Evolutionary conservation across 176 grass and related monocot genomes (phyloP).

Genomic region (Rhipidocladum racemiflorum): DNA sequence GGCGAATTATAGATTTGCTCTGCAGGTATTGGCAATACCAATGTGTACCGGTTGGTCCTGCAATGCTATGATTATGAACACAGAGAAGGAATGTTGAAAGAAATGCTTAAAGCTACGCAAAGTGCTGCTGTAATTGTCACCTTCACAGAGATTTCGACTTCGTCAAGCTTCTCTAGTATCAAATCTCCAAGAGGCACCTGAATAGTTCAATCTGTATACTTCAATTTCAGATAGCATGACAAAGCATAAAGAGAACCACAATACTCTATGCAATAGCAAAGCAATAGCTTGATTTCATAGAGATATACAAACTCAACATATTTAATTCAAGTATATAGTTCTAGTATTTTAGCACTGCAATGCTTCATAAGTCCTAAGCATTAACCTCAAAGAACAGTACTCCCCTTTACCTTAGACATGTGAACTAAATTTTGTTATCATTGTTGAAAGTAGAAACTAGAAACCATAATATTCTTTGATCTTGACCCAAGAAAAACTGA

Average conservation of each 20-base stretch:
- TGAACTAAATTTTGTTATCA: not conserved
- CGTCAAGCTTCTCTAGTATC: conserved; percentile 63
- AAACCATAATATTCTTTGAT: not conserved
- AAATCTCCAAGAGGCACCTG: conserved; percentile 48
- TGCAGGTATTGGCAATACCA: not conserved
- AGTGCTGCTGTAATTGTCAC: conserved; percentile 22
- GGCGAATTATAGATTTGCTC: not conserved
- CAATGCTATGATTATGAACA: not conserved
- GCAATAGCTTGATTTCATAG: not conserved
- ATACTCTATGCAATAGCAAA: not conserved
- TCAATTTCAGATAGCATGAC: not conserved
- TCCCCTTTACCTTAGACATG: not conserved
- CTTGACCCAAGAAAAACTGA: not conserved
- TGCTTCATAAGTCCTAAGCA: not conserved
- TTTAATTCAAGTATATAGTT: not conserved
- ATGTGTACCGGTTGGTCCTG: not conserved
- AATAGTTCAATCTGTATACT: conserved; percentile 16
- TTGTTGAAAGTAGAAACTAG: not conserved
- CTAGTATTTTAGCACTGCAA: not conserved
- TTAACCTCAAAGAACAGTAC: not conserved
- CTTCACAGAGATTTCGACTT: conserved; percentile 57
- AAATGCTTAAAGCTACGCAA: not conserved
- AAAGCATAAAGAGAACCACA: not conserved
- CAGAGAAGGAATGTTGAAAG: not conserved
- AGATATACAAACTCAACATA: not conserved